Base-by-base conservation (phyloP, 768 basidiomycete genomes). In the Gymnopilus dilepis region DNA sequence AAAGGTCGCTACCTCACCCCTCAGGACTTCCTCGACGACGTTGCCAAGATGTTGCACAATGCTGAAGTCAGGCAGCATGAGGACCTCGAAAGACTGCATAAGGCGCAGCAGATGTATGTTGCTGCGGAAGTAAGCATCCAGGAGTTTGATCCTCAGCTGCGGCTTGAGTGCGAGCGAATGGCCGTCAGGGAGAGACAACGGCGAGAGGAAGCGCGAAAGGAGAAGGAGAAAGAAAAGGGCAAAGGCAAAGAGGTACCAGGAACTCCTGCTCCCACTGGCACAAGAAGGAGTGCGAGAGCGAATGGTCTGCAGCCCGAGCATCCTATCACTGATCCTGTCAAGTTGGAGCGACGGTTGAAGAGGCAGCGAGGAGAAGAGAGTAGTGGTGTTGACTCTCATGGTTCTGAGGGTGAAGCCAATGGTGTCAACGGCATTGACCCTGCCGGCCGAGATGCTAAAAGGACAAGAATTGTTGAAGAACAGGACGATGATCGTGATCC, bases 91-190 rank as follows among this genome's bases (percentile, higher is more conserved):
- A 82, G 92, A 41, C 73, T 93, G 42, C 84, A 85, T 69, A 90
- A 89, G 63, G 93, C 97, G 0, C 90, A 94, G 62, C 90, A 93
- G 38, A 94, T 99, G 94, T 85, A 88, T 63, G 94, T 87, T 22
- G 90, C 92, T 17, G 82, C 92, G 1, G 82, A 97, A 70, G 90
- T 96, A 65, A 89, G 92, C 78, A 85, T 94, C 58, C 86, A 91
- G 67, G 91, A 92, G 69, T 94, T 95, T 67, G 95, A 97, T 69
- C 81, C 84, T 0, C 82, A 85, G 55, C 90, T 97, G 72, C 79
- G 80, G 53, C 60, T 87, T 28, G 97, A 98, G 72, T 98, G 96
- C 72, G 89, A 91, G 71, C 82, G 92, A 64, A 95, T 96, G 92
- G 91, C 93, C 13, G 82, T 75, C 38, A 80, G 89, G 54, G 92